Percentiles rank a stretch among this genome's conserved stretches.
Evolutionary conservation across 2,329 filamentous ascomycete species (phyloP).

Genomic region (Hypoxylon sp.): DNA sequence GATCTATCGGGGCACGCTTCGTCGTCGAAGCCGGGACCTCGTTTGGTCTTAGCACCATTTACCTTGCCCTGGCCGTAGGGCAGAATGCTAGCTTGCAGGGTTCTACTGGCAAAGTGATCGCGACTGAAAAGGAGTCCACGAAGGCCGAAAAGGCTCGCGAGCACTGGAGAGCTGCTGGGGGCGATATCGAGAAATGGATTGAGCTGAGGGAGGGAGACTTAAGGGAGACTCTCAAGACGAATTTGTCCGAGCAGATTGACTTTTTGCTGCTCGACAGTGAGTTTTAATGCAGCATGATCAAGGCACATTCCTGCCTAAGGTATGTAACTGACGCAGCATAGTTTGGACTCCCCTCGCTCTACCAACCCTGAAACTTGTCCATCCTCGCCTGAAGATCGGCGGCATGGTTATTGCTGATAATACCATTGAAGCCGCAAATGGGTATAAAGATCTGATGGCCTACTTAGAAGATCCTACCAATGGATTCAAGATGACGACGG

Average conservation of each 20-base stretch:
- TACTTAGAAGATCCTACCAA: slow-evolving; percentile 61
- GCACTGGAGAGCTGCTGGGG: slow-evolving; percentile 66
- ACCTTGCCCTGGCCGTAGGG: slow-evolving; percentile 68
- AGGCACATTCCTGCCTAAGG: neutral
- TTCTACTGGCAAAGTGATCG: slow-evolving; percentile 62
- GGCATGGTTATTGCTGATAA: slow-evolving; percentile 66
- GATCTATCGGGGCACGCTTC: slow-evolving; percentile 61
- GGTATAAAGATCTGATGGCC: slow-evolving; percentile 62
- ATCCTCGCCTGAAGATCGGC: slow-evolving; percentile 59
- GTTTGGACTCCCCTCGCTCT: slow-evolving; percentile 69
- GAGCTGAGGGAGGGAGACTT: slow-evolving; percentile 70
- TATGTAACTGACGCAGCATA: slow-evolving; percentile 47
- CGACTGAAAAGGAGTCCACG: slow-evolving; percentile 68
- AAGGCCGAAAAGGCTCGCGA: slow-evolving; percentile 66
- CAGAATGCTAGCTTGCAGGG: slow-evolving; percentile 55
- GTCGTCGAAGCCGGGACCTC: slow-evolving; percentile 72
- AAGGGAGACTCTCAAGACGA: slow-evolving; percentile 65
- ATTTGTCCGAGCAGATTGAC: slow-evolving; percentile 64
- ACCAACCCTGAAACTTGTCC: slow-evolving; percentile 62
- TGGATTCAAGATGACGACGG: slow-evolving; percentile 62
- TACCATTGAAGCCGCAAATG: slow-evolving; percentile 52
- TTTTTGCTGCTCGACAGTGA: slow-evolving; percentile 71
- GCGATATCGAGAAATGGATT: slow-evolving; percentile 62
- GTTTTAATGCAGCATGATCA: slow-evolving; percentile 46
- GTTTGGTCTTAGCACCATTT: slow-evolving; percentile 73